Evolutionary conservation across 331 rosid genomes (phyloP).

Genomic region (Cydonia oblonga): DNA sequence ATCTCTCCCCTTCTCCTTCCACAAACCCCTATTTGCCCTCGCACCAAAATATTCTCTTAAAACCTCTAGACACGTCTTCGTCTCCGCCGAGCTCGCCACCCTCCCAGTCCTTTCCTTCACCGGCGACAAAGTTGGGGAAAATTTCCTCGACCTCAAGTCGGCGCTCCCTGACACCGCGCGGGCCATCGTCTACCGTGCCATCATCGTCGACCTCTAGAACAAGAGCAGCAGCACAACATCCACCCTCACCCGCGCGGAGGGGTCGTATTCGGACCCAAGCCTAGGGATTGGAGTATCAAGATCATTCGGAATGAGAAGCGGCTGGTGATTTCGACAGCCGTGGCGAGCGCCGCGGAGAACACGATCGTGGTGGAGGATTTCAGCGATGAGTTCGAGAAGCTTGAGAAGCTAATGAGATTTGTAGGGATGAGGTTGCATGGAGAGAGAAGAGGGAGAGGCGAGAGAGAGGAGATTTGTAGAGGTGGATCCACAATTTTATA

Average conservation of each 20-base stretch:
- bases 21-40: slow-evolving; percentile 4
- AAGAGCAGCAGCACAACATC: slow-evolving; percentile 96
- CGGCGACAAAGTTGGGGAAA: slow-evolving; percentile 66
- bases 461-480: too few relatives aligned
- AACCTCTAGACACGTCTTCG: neutral
- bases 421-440: too few relatives aligned
- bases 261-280: slow-evolving; percentile 79
- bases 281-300: slow-evolving; percentile 81
- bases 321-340: slow-evolving; percentile 80
- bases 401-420: too few relatives aligned
- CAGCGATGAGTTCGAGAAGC: slow-evolving; percentile 53
- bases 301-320: slow-evolving; percentile 83
- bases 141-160: slow-evolving; percentile 53
- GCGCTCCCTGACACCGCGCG: slow-evolving; percentile 80
- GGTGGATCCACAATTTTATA: too few relatives aligned
- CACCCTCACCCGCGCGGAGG: slow-evolving; percentile 79
- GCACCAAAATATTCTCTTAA: slow-evolving; percentile 15
- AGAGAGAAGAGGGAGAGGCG: too few relatives aligned
- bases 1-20: slow-evolving; percentile 17
- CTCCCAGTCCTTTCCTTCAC: slow-evolving; percentile 71
- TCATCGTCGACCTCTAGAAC: slow-evolving; percentile 78
- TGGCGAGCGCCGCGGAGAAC: slow-evolving; percentile 55
- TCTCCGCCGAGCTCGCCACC: slow-evolving; percentile 51
- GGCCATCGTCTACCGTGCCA: slow-evolving; percentile 85
- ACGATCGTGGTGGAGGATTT: slow-evolving; percentile 80